A percentile compares a stretch with the other conserved stretches of the same genome.
phyloP scores from a whole-genome alignment of 768 basidiomycete genomes.

The Termitomyces bulborhizus region DNA sequence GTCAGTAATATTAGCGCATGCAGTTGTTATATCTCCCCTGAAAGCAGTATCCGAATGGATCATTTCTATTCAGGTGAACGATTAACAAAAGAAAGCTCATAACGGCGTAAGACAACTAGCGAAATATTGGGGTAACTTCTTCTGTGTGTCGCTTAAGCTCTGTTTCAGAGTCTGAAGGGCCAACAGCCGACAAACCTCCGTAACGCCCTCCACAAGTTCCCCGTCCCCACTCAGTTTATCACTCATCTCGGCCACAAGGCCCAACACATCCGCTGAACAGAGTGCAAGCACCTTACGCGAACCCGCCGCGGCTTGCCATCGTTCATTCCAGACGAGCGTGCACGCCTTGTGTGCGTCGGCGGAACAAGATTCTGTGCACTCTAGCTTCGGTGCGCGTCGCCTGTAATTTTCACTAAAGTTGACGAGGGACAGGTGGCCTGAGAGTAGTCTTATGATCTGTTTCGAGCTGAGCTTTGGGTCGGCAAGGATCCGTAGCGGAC shows the following conservation, averaged over 20 bases:
- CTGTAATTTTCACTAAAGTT: slow-evolving; percentile 28
- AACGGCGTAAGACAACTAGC: slow-evolving; percentile 1
- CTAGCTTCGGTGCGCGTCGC: slow-evolving; percentile 22
- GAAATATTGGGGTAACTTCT: slow-evolving; percentile 12
- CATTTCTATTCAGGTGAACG: no score
- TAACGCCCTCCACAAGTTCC: slow-evolving; percentile 22
- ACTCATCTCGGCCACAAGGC: slow-evolving; percentile 23
- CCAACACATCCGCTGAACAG: slow-evolving; percentile 26
- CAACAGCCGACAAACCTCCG: slow-evolving; percentile 22
- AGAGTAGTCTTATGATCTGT: slow-evolving; percentile 29
- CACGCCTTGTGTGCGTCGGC: slow-evolving; percentile 22
- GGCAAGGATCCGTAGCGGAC: slow-evolving; percentile 26
- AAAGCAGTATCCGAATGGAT: no score
- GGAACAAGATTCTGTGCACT: slow-evolving; percentile 17
- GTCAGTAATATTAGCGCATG: background rate
- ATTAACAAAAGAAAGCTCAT: background rate
- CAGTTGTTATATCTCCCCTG: no score
- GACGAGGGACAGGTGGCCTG: slow-evolving; percentile 31
- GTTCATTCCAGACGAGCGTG: slow-evolving; percentile 22
- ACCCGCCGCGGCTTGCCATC: slow-evolving; percentile 26
- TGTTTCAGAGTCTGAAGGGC: slow-evolving; percentile 22
- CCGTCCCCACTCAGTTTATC: slow-evolving; percentile 27
- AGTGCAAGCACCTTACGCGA: slow-evolving; percentile 26
- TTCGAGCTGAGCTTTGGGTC: slow-evolving; percentile 29
- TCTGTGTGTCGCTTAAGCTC: slow-evolving; percentile 2